Evolutionary conservation across 495 filamentous ascomycete genomes (phyloP).

Genomic region (Xanthoparmelia taractica): DNA sequence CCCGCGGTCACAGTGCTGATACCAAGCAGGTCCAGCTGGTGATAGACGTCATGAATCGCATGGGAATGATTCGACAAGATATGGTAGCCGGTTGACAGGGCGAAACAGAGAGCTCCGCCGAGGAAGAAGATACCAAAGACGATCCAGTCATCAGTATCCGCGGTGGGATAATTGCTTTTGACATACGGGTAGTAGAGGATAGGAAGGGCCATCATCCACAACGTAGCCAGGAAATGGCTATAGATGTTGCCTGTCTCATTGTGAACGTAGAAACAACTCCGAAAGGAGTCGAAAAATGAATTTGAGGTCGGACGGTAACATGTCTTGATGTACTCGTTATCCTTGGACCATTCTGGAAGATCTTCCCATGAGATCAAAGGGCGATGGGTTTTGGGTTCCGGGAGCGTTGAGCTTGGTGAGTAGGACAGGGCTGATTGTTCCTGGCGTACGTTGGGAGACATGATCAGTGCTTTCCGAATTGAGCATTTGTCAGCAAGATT

Average conservation of each 20-base stretch:
- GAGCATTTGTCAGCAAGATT: background rate
- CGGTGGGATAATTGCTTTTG: conserved; percentile 28
- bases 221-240: conserved; percentile 35
- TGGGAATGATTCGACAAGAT: conserved; percentile 45
- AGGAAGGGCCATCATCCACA: conserved; percentile 28
- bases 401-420: background rate
- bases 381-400: background rate
- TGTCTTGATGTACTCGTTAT: conserved; percentile 34
- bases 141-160: conserved; percentile 30
- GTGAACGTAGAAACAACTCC: conserved; percentile 36
- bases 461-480: background rate
- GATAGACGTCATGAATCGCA: conserved; percentile 33
- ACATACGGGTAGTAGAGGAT: conserved; percentile 30
- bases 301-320: conserved; percentile 34
- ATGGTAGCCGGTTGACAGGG: conserved; percentile 42
- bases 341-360: conserved; percentile 33
- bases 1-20: conserved; percentile 43
- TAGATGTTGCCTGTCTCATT: conserved; percentile 44
- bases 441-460: background rate
- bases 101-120: conserved; percentile 35
- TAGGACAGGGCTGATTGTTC: background rate
- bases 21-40: conserved; percentile 42
- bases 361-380: conserved; percentile 18
- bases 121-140: conserved; percentile 39
- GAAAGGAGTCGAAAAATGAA: conserved; percentile 30